Conservation (phyloP, 1,284 basidiomycete genomes). For the Pulveroboletus sp. region DNA sequence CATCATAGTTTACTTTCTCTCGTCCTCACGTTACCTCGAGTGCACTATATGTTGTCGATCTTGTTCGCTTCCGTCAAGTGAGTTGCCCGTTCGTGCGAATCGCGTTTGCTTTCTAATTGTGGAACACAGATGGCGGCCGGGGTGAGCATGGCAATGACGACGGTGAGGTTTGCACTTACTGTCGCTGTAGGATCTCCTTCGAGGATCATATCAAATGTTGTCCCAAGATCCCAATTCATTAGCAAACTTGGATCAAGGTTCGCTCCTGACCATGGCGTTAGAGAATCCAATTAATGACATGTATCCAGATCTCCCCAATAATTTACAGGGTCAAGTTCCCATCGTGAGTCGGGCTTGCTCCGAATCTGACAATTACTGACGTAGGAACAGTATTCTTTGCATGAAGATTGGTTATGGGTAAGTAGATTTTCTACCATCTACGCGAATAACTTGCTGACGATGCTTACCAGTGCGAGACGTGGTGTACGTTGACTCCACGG, state of each 20-base stretch:
- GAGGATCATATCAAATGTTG: constrained; percentile 89
- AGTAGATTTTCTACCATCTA: constrained; percentile 29
- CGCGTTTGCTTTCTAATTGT: constrained; percentile 6
- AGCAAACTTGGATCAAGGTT: constrained; percentile 93
- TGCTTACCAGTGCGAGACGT: constrained; percentile 71
- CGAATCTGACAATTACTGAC: constrained; percentile 1
- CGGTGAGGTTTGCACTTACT: background rate
- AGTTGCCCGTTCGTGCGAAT: constrained; percentile 19
- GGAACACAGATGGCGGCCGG: constrained; percentile 70
- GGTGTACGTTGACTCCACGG: constrained; percentile 59
- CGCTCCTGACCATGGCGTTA: constrained; percentile 1
- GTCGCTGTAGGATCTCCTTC: constrained; percentile 73
- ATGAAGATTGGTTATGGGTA: constrained; percentile 93
- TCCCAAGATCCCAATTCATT: constrained; percentile 93
- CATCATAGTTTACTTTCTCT: background rate
- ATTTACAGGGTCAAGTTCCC: constrained; percentile 83
- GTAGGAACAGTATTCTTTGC: constrained; percentile 68
- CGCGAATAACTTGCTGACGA: constrained; percentile 12
- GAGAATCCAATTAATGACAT: background rate
- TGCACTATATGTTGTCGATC: constrained; percentile 94
- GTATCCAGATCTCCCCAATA: constrained; percentile 83
- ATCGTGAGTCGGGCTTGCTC: constrained; percentile 58
- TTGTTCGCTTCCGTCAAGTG: constrained; percentile 91
- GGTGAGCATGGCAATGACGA: constrained; percentile 44
- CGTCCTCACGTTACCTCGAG: constrained; percentile 42